Evolutionary conservation across 208 protist species (phyloP).

Genomic region (Leishmania lainsoni): DNA sequence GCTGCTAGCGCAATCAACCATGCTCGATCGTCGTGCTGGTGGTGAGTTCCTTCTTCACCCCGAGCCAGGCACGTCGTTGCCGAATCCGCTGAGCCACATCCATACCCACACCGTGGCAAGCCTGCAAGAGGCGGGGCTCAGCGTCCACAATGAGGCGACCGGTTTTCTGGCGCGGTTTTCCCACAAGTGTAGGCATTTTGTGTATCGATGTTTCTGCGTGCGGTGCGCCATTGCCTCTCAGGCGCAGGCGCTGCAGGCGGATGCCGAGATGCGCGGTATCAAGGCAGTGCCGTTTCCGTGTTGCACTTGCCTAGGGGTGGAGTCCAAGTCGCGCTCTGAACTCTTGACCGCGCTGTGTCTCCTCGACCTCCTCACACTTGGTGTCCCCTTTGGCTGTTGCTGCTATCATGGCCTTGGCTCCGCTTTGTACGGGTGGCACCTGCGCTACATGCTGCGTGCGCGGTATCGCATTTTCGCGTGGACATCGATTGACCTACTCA

Average conservation of each 20-base stretch:
- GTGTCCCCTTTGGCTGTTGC: slow-evolving; percentile 49
- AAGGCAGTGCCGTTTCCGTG: slow-evolving; percentile 34
- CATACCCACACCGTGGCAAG: neutral
- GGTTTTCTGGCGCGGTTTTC: neutral
- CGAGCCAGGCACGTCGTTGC: neutral
- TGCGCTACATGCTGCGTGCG: slow-evolving; percentile 69
- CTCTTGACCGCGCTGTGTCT: slow-evolving; percentile 43
- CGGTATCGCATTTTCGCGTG: slow-evolving; percentile 60
- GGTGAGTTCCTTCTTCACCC: neutral
- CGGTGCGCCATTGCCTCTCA: slow-evolving; percentile 69
- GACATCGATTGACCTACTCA: slow-evolving; percentile 33
- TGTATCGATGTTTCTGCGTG: slow-evolving; percentile 59
- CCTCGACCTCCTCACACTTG: slow-evolving; percentile 53
- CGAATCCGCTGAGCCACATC: neutral
- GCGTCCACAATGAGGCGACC: neutral
- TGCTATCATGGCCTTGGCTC: slow-evolving; percentile 80
- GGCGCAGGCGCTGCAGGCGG: slow-evolving; percentile 50
- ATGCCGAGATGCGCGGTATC: slow-evolving; percentile 41
- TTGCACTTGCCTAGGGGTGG: slow-evolving; percentile 41
- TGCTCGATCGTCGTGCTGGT: neutral
- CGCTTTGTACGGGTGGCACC: slow-evolving; percentile 55
- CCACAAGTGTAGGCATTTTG: slow-evolving; percentile 29
- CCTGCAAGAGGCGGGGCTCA: neutral
- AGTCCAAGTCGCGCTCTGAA: slow-evolving; percentile 25
- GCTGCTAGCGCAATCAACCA: neutral